Evolutionary conservation across 257 asterid species (phyloP).

Genomic region (Solanum gandarillasii): DNA sequence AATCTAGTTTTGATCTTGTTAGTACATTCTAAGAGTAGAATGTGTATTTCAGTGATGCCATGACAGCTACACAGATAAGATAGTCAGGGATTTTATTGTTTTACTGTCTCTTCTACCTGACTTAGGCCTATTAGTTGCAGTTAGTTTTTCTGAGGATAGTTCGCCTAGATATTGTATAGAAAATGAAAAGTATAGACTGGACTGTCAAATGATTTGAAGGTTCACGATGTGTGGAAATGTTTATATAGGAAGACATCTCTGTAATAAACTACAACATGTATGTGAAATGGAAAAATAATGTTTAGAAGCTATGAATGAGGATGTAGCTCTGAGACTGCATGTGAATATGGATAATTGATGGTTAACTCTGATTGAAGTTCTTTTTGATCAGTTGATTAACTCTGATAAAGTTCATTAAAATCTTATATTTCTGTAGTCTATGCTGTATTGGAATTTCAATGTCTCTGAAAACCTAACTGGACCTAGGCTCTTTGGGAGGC

Average conservation of each 20-base stretch:
- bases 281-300: neutral
- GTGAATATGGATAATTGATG: neutral
- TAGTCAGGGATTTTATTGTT: neutral
- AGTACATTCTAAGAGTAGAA: neutral
- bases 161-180: neutral
- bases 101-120: neutral
- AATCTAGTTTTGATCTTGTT: neutral
- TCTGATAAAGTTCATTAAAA: neutral
- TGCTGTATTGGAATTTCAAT: neutral
- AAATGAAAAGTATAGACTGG: neutral
- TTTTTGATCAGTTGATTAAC: neutral
- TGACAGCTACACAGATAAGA: neutral
- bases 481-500: neutral
- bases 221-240: neutral
- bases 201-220: neutral
- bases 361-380: neutral
- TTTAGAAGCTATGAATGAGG: neutral
- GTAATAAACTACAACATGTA: neutral
- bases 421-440: neutral
- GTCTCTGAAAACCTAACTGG: neutral
- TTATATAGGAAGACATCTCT: neutral
- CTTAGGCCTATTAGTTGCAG: neutral
- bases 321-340: neutral
- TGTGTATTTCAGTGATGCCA: neutral
- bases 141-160: neutral